Evolutionary conservation across 202 grass and related monocot species (phyloP).

Genomic region (Elaeis oleifera): DNA sequence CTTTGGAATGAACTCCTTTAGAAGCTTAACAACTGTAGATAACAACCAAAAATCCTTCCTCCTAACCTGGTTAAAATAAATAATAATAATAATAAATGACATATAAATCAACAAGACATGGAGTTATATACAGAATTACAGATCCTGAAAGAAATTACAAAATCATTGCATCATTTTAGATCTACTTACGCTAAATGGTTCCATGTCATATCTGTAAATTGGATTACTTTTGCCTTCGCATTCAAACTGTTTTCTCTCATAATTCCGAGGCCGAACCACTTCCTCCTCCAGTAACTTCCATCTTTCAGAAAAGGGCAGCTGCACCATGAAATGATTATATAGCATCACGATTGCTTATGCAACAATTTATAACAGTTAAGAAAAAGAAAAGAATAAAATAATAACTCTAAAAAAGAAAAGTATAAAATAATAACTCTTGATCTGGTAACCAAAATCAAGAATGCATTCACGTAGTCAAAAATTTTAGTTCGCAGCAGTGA

Average conservation of each 20-base stretch:
- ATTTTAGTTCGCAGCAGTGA: too few species aligned
- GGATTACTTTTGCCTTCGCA: slow-evolving; percentile 61
- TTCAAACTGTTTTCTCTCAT: slow-evolving; percentile 69
- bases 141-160: slow-evolving; percentile 11
- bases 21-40: slow-evolving; percentile 52
- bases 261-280: slow-evolving; percentile 64
- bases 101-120: slow-evolving; percentile 5
- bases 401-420: background rate
- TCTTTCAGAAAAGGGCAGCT: slow-evolving; percentile 92
- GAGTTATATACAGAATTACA: background rate
- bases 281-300: slow-evolving; percentile 96
- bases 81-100: background rate
- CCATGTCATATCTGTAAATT: slow-evolving; percentile 95
- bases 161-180: slow-evolving; percentile 5
- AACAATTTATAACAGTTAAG: background rate
- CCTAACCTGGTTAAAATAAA: slow-evolving; percentile 45
- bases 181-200: slow-evolving; percentile 74
- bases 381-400: background rate
- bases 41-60: slow-evolving; percentile 98
- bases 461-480: background rate
- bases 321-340: slow-evolving; percentile 14
- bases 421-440: background rate
- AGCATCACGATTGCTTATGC: background rate
- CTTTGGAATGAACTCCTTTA: slow-evolving; percentile 74
- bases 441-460: background rate